phyloP scores from a whole-genome alignment of 1,139 yeast species.

The Pichia sp. region DNA sequence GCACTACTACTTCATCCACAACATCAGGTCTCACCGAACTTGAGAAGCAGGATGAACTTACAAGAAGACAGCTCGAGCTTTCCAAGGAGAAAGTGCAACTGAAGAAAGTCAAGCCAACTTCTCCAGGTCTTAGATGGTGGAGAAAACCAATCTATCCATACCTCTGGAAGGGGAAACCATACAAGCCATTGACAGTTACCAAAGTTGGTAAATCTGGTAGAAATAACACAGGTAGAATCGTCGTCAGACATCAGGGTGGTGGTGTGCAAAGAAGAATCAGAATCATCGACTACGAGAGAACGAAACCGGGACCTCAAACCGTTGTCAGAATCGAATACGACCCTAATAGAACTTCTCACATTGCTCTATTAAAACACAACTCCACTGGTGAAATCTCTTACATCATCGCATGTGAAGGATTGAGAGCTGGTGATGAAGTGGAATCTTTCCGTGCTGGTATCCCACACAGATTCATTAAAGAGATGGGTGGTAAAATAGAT shows the following conservation, averaged over 20 bases:
- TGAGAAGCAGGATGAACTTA: conserved; percentile 70
- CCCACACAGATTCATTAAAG: conserved; percentile 66
- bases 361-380: conserved; percentile 71
- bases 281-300: conserved; percentile 69
- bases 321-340: conserved; percentile 92
- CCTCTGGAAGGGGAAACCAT: conserved; percentile 79
- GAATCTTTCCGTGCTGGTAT: conserved; percentile 86
- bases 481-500: conserved; percentile 85
- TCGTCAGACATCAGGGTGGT: conserved; percentile 95
- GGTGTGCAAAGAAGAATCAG: conserved; percentile 90
- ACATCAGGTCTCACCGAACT: conserved; percentile 49
- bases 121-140: conserved; percentile 89
- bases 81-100: conserved; percentile 63
- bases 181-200: conserved; percentile 66
- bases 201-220: conserved; percentile 80
- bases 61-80: conserved; percentile 66
- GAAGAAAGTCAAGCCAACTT: conserved; percentile 70
- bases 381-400: conserved; percentile 62
- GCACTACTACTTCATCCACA: conserved; percentile 2
- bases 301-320: conserved; percentile 60
- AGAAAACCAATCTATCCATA: conserved; percentile 83
- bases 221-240: conserved; percentile 80
- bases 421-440: conserved; percentile 86
- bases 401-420: conserved; percentile 86
- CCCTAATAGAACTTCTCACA: conserved; percentile 91